Percentiles rank a stretch among this genome's conserved stretches.
phyloP scores from a whole-genome alignment of 306 rosid species.

The Rubus parviflorus region DNA sequence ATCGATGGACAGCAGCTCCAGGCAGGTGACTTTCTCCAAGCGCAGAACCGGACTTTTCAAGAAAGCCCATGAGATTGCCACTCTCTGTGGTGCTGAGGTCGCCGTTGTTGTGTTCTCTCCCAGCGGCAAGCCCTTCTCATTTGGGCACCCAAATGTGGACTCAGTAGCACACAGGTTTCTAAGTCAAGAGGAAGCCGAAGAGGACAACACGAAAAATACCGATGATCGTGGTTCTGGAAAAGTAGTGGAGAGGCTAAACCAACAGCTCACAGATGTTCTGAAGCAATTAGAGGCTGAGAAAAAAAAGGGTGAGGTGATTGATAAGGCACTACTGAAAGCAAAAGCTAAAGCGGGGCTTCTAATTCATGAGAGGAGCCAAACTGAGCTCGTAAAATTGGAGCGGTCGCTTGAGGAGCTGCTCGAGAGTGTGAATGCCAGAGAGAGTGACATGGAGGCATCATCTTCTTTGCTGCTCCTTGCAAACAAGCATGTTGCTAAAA shows the following conservation, averaged over 20 bases:
- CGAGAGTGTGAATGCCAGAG: conserved; percentile 19
- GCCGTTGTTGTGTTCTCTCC: conserved; percentile 52
- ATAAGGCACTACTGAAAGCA: conserved; percentile 19
- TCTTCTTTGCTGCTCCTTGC: conserved; percentile 45
- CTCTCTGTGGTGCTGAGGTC: conserved; percentile 43
- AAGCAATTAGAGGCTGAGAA: conserved; percentile 35
- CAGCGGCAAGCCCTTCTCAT: conserved; percentile 42
- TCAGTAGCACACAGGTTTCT: conserved; percentile 34
- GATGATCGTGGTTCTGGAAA: neutral
- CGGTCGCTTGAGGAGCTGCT: conserved; percentile 16
- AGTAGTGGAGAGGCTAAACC: conserved; percentile 25
- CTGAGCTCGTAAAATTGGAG: conserved; percentile 27
- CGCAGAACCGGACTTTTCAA: conserved; percentile 57
- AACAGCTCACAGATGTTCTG: conserved; percentile 12
- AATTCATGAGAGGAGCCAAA: conserved; percentile 1
- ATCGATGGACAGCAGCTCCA: conserved; percentile 29
- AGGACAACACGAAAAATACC: neutral
- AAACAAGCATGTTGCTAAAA: conserved; percentile 30
- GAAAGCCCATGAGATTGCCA: conserved; percentile 62
- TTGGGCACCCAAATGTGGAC: conserved; percentile 49
- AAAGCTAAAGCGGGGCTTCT: neutral
- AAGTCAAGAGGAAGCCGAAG: conserved; percentile 8
- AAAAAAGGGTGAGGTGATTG: conserved; percentile 27
- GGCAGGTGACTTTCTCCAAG: conserved; percentile 57
- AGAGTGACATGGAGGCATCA: conserved; percentile 43